phyloP scores from a whole-genome alignment of 1,284 basidiomycete genomes.

The Leucoagaricus sp. region DNA sequence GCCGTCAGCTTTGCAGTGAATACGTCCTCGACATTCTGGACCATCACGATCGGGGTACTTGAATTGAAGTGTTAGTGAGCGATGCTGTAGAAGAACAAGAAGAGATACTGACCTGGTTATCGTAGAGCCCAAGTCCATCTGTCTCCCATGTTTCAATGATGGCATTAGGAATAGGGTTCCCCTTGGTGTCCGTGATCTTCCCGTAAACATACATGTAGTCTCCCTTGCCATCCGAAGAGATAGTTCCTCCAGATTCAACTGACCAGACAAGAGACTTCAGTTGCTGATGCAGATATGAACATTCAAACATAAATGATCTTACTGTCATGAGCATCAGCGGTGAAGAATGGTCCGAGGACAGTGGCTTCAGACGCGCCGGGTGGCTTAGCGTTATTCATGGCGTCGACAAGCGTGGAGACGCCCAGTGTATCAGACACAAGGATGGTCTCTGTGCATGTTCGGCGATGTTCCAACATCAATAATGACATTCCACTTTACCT shows the following conservation, averaged over 20 bases:
- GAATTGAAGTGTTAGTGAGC: background rate
- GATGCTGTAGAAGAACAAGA: background rate
- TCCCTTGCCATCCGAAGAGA: slow-evolving; percentile 82
- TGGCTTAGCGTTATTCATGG: slow-evolving; percentile 72
- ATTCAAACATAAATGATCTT: slow-evolving; percentile 24
- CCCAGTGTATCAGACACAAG: slow-evolving; percentile 81
- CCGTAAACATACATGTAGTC: slow-evolving; percentile 83
- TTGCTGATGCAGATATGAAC: background rate
- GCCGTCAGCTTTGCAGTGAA: slow-evolving; percentile 66
- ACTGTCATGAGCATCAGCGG: slow-evolving; percentile 78
- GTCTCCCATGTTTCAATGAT: slow-evolving; percentile 87
- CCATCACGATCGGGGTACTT: slow-evolving; percentile 60
- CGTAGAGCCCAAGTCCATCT: slow-evolving; percentile 66
- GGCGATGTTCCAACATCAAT: background rate
- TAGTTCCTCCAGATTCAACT: slow-evolving; percentile 64
- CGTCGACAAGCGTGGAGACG: slow-evolving; percentile 77
- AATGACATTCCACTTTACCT: slow-evolving; percentile 27
- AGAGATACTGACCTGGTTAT: slow-evolving; percentile 41
- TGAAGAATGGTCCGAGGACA: slow-evolving; percentile 85
- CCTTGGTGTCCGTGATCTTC: slow-evolving; percentile 61
- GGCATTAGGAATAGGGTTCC: slow-evolving; percentile 67
- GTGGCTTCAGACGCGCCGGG: slow-evolving; percentile 72
- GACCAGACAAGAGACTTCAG: background rate
- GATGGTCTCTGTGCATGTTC: slow-evolving; percentile 66
- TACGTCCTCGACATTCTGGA: slow-evolving; percentile 79